A percentile compares a stretch with the other conserved stretches of the same genome.
Evolutionary conservation across 225 moss, liverwort and hornwort species (phyloP).

Genomic region (Polytrichum formosum): DNA sequence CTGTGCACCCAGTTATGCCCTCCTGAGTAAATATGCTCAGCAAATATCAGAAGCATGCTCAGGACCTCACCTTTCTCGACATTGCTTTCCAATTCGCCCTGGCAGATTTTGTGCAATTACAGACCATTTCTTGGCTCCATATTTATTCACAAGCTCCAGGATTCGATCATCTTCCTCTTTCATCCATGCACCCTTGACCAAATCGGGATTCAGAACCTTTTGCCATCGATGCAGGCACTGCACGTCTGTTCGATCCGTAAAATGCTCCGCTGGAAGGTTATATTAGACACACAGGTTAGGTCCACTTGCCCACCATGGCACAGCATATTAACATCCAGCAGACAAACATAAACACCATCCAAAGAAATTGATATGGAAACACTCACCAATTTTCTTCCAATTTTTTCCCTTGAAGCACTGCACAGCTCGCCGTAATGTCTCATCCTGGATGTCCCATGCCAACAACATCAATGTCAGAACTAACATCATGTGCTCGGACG

Average conservation of each 20-base stretch:
- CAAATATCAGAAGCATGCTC: too few species aligned
- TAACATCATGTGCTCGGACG: background rate
- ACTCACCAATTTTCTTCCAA: slow-evolving; percentile 97
- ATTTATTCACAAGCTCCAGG: slow-evolving; percentile 83
- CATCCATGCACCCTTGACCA: slow-evolving; percentile 95
- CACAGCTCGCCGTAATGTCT: slow-evolving; percentile 84
- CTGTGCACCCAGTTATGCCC: too few species aligned
- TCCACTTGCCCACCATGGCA: background rate
- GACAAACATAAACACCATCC: background rate
- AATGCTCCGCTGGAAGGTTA: slow-evolving; percentile 80
- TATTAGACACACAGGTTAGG: background rate
- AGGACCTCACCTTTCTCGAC: slow-evolving; percentile 75
- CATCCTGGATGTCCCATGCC: slow-evolving; percentile 50
- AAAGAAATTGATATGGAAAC: background rate
- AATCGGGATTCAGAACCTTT: slow-evolving; percentile 83
- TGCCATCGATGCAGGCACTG: slow-evolving; percentile 94
- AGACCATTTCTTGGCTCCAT: slow-evolving; percentile 99
- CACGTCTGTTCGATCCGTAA: slow-evolving; percentile 77
- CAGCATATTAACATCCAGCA: too few species aligned
- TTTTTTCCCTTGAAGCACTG: slow-evolving; percentile 98
- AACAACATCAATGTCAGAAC: background rate
- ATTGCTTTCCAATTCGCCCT: slow-evolving; percentile 97
- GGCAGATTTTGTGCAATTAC: slow-evolving; percentile 93
- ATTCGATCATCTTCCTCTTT: slow-evolving; percentile 98
- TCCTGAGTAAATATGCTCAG: too few species aligned